Evolutionary conservation across 2,329 filamentous ascomycete genomes (phyloP).

Genomic region (Berkeleyomyces rouxiae): DNA sequence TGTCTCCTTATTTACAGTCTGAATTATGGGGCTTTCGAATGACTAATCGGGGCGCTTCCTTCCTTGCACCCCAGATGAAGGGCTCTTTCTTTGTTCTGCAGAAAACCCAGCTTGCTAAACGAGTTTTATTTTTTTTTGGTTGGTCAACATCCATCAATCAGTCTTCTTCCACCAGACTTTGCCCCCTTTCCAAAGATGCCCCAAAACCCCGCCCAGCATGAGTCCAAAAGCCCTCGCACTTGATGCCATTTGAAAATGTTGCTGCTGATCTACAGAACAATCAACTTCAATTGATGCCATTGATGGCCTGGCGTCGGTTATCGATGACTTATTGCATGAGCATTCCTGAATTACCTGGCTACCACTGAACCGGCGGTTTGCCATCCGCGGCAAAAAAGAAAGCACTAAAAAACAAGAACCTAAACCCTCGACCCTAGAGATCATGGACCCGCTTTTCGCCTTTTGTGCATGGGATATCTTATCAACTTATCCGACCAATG

Average conservation of each 20-base stretch:
- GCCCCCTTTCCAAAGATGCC: not conserved
- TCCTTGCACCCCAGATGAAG: not conserved
- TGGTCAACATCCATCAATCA: not conserved
- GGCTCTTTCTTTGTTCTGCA: not conserved
- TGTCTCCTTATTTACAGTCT: not conserved
- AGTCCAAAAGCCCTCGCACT: not conserved
- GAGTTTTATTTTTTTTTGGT: not conserved
- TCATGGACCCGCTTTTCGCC: not conserved
- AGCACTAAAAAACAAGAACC: too few relatives aligned
- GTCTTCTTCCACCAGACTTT: not conserved
- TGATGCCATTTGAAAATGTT: not conserved
- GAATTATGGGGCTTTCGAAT: not conserved
- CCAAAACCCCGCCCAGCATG: not conserved
- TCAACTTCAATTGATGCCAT: not conserved
- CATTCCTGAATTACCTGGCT: not conserved
- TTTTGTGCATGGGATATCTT: not conserved
- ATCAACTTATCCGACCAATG: constrained; percentile 12
- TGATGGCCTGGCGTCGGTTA: not conserved
- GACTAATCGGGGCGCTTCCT: not conserved
- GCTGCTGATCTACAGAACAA: not conserved
- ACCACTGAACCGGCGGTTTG: not conserved
- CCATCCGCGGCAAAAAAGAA: not conserved
- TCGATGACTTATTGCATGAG: not conserved
- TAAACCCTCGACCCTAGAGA: constrained; percentile 11
- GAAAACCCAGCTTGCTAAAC: not conserved